phyloP scores from a whole-genome alignment of 768 basidiomycete species.

The Paxillus involutus region DNA sequence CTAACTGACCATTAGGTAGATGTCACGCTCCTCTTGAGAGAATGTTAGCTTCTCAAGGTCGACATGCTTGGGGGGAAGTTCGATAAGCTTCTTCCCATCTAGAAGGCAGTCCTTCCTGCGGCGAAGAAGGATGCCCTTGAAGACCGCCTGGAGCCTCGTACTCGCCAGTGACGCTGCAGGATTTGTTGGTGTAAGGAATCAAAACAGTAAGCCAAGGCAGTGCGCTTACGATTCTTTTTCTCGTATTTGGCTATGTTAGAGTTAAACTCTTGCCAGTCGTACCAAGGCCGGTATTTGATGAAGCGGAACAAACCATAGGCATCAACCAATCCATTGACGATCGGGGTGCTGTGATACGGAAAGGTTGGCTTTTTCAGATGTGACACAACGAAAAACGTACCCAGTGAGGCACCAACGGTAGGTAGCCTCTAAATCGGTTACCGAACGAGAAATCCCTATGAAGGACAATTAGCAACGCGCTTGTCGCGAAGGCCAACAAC shows the following conservation, averaged over 20 bases:
- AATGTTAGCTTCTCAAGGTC: slow-evolving; percentile 55
- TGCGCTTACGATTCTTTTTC: slow-evolving; percentile 50
- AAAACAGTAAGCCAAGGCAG: too few species aligned
- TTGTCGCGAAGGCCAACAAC: slow-evolving; percentile 12
- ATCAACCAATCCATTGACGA: slow-evolving; percentile 62
- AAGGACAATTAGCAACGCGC: neutral
- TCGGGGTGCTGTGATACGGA: slow-evolving; percentile 48
- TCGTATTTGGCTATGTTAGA: slow-evolving; percentile 32
- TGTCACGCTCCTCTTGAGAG: slow-evolving; percentile 56
- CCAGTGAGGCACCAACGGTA: slow-evolving; percentile 73
- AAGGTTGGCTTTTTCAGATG: too few species aligned
- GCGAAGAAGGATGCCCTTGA: slow-evolving; percentile 52
- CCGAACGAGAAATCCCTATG: slow-evolving; percentile 52
- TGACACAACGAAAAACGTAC: slow-evolving; percentile 28
- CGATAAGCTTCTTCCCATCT: slow-evolving; percentile 68
- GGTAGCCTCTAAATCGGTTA: slow-evolving; percentile 48
- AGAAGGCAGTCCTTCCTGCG: slow-evolving; percentile 63
- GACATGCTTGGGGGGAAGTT: slow-evolving; percentile 57
- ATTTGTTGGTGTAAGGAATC: too few species aligned
- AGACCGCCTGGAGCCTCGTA: slow-evolving; percentile 57
- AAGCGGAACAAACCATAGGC: slow-evolving; percentile 47
- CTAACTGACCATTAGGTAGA: slow-evolving; percentile 58
- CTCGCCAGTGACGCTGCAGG: slow-evolving; percentile 50
- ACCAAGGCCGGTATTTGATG: slow-evolving; percentile 37
- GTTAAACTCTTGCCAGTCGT: slow-evolving; percentile 43